Evolutionary conservation across 495 filamentous ascomycete genomes (phyloP).

Genomic region (Neurospora sublineolata): DNA sequence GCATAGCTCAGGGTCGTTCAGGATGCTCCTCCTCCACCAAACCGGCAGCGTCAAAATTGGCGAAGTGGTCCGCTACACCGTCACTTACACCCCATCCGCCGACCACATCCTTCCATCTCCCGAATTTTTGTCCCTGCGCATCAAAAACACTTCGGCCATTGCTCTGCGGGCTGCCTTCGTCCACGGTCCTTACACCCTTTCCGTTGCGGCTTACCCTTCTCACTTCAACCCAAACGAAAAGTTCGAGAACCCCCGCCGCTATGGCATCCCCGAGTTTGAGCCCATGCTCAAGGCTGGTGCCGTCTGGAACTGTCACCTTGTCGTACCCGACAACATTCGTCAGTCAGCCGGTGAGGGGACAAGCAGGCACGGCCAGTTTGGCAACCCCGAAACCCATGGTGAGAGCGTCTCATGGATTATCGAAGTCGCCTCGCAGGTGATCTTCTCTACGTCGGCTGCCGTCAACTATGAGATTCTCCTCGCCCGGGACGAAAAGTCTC

Average conservation of each 20-base stretch:
- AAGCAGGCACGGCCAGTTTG: conserved; percentile 24
- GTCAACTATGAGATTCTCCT: conserved; percentile 87
- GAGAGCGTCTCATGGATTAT: conserved; percentile 75
- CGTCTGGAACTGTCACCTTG: conserved; percentile 64
- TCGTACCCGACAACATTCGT: conserved; percentile 61
- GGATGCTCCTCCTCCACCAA: conserved; percentile 85
- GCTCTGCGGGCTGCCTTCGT: conserved; percentile 89
- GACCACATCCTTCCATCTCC: conserved; percentile 84
- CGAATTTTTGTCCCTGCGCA: conserved; percentile 61
- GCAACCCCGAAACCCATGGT: conserved; percentile 22
- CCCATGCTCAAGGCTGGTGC: conserved; percentile 92
- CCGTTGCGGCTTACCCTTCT: conserved; percentile 70
- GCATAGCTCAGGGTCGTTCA: conserved; percentile 3
- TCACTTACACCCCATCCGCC: conserved; percentile 81
- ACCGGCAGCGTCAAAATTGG: conserved; percentile 82
- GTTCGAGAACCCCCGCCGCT: conserved; percentile 45
- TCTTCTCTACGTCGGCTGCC: conserved; percentile 78
- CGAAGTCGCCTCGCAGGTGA: conserved; percentile 80
- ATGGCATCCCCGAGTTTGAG: conserved; percentile 78
- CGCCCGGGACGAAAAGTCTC: conserved; percentile 70
- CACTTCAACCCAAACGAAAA: conserved; percentile 69
- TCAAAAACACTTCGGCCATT: conserved; percentile 86
- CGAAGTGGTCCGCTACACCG: conserved; percentile 80
- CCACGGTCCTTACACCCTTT: conserved; percentile 87
- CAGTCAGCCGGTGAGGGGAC: conserved; percentile 22